phyloP scores from a whole-genome alignment of 495 filamentous ascomycete genomes.

The Aspergillus indologenus region DNA sequence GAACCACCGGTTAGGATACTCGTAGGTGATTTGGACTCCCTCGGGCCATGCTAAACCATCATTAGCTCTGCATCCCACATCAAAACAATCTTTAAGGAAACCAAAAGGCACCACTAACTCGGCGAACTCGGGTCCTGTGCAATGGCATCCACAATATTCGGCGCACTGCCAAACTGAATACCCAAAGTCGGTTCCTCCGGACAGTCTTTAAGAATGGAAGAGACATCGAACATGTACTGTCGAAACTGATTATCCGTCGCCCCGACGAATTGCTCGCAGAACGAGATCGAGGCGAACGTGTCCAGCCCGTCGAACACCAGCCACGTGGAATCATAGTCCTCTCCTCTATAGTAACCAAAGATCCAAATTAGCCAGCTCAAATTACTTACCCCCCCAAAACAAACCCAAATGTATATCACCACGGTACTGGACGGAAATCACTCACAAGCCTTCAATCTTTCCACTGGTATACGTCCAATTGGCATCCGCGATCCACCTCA shows the following conservation, averaged over 20 bases:
- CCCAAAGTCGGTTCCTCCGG: constrained; percentile 36
- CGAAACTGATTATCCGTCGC: constrained; percentile 70
- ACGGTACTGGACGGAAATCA: not conserved
- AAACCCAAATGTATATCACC: not conserved
- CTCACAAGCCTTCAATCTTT: constrained; percentile 47
- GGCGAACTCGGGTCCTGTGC: constrained; percentile 53
- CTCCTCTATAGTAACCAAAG: constrained; percentile 24
- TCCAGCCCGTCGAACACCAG: constrained; percentile 65
- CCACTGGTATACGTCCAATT: constrained; percentile 66
- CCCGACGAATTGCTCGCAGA: constrained; percentile 60
- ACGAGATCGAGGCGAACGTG: constrained; percentile 59
- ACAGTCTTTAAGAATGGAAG: constrained; percentile 48
- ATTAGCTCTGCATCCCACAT: constrained; percentile 5
- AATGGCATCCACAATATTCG: constrained; percentile 51
- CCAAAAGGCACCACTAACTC: constrained; percentile 21
- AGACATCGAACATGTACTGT: constrained; percentile 67
- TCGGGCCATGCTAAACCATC: constrained; percentile 40
- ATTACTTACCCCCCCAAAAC: not conserved
- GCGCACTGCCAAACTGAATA: constrained; percentile 57
- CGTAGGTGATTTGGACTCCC: constrained; percentile 39
- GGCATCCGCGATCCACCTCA: constrained; percentile 56
- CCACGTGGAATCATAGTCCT: constrained; percentile 39
- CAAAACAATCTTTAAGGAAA: not conserved
- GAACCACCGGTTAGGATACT: constrained; percentile 57
- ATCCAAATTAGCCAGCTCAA: not conserved